These are phyloP conservation scores for Daucus carota DNA, from an alignment of 129 eudicot species.

Conservation along the genomic window DNA sequence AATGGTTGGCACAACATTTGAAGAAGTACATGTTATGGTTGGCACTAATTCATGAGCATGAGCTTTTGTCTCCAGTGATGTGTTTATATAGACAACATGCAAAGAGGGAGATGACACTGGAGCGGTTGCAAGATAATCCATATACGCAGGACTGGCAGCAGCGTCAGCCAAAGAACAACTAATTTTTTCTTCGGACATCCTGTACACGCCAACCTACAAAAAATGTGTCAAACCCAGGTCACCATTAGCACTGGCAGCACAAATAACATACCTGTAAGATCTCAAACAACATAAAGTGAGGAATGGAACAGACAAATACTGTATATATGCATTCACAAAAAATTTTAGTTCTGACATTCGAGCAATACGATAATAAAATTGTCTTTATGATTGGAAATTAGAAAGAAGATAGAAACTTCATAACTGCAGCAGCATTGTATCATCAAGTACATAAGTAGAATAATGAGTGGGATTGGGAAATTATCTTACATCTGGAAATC, in stretches of 20 bases:
- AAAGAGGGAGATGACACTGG: constrained; percentile 73
- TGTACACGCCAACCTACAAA: constrained; percentile 86
- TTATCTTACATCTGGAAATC: constrained; percentile 57
- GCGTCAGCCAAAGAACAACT: constrained; percentile 97
- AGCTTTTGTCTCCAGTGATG: constrained; percentile 95
- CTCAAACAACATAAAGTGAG: neutral
- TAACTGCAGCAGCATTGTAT: neutral
- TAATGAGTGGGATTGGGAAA: neutral
- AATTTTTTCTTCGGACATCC: constrained; percentile 92
- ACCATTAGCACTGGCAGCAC: neutral
- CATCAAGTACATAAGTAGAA: neutral
- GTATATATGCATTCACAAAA: neutral
- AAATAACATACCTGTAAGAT: neutral
- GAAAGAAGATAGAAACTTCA: neutral
- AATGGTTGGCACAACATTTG: constrained; percentile 95
- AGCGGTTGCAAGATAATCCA: constrained; percentile 70
- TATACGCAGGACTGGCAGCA: constrained; percentile 84
- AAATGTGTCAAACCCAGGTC: neutral
- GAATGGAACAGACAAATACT: neutral
- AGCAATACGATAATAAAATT: neutral
- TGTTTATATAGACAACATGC: constrained; percentile 90
- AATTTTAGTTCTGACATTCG: neutral
- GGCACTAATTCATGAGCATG: constrained; percentile 88
- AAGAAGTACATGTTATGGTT: constrained; percentile 93
- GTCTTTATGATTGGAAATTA: neutral